Base-by-base conservation (phyloP, 2,329 filamentous ascomycete species). In the Fusarium coffeatum region DNA sequence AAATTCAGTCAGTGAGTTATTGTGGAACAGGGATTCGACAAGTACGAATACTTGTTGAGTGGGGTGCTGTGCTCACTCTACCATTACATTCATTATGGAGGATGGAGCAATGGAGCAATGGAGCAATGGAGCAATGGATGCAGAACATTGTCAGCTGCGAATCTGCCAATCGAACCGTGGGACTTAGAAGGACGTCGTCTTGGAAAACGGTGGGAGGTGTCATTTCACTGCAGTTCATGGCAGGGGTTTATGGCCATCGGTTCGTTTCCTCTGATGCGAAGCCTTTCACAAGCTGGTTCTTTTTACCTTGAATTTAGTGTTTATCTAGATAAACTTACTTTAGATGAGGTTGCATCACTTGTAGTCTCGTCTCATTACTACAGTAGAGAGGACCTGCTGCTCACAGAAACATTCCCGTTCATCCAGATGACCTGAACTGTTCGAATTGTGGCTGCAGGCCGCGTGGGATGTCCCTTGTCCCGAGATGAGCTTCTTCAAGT, bases 101-200 rank as follows among this genome's bases (percentile, higher is more conserved):
- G 47, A 53, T 53, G 25, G 25, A 53, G 25, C 34, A 53, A 53
- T 25, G 23, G 34, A 53, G n/a, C n/a, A n/a, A n/a, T n/a, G n/a
- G n/a, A n/a, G n/a, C n/a, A n/a, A 53, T 53, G 25, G 25, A 53
- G 25, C 34, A 53, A 53, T 25, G 23, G 34, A 53, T 71, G 63
- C 67, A 68, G 63, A 49, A 68, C 67, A 64, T 70, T 71, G 59
- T 68, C 67, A 68, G 58, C 67, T 71, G 51, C 46, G 49, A 34
- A 64, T 55, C 54, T 54, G 48, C 51, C 47, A 43, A 40, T 61
- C 13, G 43, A 40, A 46, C 37, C 28, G 42, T 53, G 23, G 54
- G 59, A 63, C 37, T 59, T 49, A 63, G 50, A 49, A 49, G 30
- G 47, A 30, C 30, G 37, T 48, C 37, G 32, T 62, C 46, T 53